Evolutionary conservation across 176 grass and related monocot species (phyloP).

Genomic region (Aegilops sharonensis): DNA sequence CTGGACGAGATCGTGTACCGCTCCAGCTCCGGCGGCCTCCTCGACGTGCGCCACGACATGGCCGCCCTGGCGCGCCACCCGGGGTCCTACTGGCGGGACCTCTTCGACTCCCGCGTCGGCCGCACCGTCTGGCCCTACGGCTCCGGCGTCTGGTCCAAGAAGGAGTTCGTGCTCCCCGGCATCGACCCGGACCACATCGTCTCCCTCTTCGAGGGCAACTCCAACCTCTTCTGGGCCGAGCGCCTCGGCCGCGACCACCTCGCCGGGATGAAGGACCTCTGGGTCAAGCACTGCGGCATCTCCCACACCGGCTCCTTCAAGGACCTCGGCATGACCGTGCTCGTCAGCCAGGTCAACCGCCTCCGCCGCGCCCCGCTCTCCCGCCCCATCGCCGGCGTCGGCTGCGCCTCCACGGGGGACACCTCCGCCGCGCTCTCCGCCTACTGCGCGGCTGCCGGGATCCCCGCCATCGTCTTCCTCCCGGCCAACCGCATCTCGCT

Average conservation of each 20-base stretch:
- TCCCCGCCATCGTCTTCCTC: constrained; percentile 86
- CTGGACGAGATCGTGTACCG: constrained; percentile 96
- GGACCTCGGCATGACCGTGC: constrained; percentile 98
- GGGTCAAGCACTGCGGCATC: constrained; percentile 99
- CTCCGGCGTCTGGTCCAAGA: constrained; percentile 97
- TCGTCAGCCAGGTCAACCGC: constrained; percentile 96
- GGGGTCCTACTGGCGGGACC: constrained; percentile 81
- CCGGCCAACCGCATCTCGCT: constrained; percentile 84
- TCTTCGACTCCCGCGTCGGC: constrained; percentile 86
- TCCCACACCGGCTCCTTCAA: constrained; percentile 99
- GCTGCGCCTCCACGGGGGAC: constrained; percentile 89
- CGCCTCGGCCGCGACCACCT: constrained; percentile 85
- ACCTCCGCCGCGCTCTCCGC: constrained; percentile 88
- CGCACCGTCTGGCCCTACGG: constrained; percentile 90
- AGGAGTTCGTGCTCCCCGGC: constrained; percentile 91
- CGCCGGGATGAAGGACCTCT: constrained; percentile 86
- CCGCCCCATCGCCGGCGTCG: constrained; percentile 84
- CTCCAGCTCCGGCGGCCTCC: constrained; percentile 72
- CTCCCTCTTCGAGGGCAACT: constrained; percentile 97
- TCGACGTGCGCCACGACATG: constrained; percentile 92
- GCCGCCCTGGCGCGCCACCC: constrained; percentile 55
- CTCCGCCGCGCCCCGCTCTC: constrained; percentile 65
- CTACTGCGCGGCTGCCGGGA: constrained; percentile 90
- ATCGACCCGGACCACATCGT: constrained; percentile 88
- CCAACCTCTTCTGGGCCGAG: constrained; percentile 99